Evolutionary conservation across 176 grass and related monocot species (phyloP).

Genomic region (Avena eriantha): DNA sequence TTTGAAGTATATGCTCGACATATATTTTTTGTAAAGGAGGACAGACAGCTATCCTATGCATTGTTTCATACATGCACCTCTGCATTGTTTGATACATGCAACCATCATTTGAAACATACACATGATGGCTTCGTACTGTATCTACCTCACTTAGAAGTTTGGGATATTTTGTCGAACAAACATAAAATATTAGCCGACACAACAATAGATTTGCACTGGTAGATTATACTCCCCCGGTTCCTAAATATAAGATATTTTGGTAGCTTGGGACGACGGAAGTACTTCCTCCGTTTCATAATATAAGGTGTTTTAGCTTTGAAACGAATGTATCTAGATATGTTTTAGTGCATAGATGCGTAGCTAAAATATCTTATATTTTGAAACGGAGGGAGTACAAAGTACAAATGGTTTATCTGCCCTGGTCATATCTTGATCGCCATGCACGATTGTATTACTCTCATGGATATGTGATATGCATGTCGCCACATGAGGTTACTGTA

Average conservation of each 20-base stretch:
- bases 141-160: neutral
- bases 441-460: neutral
- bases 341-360: too few species aligned
- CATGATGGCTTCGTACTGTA: neutral
- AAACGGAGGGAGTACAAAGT: neutral
- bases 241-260: too few species aligned
- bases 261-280: too few species aligned
- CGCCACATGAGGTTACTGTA: conserved; percentile 12
- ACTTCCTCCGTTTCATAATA: too few species aligned
- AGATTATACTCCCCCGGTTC: too few species aligned
- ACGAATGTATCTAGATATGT: too few species aligned
- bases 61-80: neutral
- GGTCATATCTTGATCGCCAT: neutral
- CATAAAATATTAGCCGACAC: neutral
- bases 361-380: too few species aligned
- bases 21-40: neutral
- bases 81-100: neutral
- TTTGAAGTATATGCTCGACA: neutral
- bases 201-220: neutral
- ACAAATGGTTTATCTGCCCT: neutral
- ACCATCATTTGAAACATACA: too few species aligned
- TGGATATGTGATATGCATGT: neutral
- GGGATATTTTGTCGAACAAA: neutral
- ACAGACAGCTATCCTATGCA: neutral
- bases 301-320: too few species aligned